Base-by-base conservation (phyloP, 176 grass and related monocot species). In the Echinochloa phyllopogon region DNA sequence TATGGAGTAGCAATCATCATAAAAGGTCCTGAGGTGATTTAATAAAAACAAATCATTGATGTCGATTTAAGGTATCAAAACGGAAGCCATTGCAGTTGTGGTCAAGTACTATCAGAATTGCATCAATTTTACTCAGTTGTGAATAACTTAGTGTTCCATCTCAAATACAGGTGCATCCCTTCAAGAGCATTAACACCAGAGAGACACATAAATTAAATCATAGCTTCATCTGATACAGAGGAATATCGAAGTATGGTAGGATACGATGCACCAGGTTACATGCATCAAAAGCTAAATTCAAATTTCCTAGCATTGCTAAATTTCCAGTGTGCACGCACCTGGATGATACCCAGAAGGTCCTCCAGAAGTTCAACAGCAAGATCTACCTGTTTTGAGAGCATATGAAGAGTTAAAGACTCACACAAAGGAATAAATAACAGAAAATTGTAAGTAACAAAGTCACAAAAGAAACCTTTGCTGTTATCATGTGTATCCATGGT, bases 401-500 rank as follows among this genome's bases (percentile, higher is more conserved):
- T 50, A 72, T 39, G 45, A 42, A 69, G 21, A 68, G 65, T 81
- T 69, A 69, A 27, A 51, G 5, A 81, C 12, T 25, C 86, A 79
- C 57, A 51, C 67, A 81, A 56, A 69, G 29, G 10, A 79, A 79
- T 18, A 27, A 41, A 16, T 82, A 41, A 77, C 49, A 77, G 37
- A 90, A 88, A 89, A 76, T 21, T 20, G 25, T 78, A 78, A 79
- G n/a, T 60, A 40, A 73, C 15, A 83, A 85, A 86, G 69, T 70
- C 38, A 51, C 13, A 63, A 93, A 85, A 77, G 16, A 76, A 33
- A 97, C 95, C 95, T 97, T 97, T 56, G 86, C 82, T 69, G 83
- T 93, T 85, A 98, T 88, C 78, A 79, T 88, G 69, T 89, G 83
- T 89, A 98, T 87, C 95, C 95, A 98, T 68, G 95, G 85, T 86